These are phyloP conservation scores for Naganishia liquefaciens DNA, from an alignment of 1,284 basidiomycete genomes.

Conservation along the genomic window DNA sequence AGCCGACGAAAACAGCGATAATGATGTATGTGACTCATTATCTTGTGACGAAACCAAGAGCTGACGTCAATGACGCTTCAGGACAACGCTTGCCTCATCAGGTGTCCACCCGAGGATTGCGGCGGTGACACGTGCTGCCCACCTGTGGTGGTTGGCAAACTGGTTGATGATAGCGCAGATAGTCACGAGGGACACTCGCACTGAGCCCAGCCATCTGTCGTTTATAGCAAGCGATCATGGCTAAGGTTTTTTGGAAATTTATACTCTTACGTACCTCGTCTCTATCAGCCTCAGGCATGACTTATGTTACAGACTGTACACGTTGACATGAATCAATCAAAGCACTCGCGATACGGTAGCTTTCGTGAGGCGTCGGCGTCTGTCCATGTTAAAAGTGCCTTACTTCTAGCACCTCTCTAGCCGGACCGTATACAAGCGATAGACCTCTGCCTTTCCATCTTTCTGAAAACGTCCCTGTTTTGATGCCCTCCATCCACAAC, in stretches of 20 bases:
- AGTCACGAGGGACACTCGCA: slow-evolving; percentile 19
- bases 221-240: too few species aligned
- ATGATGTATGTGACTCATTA: slow-evolving; percentile 29
- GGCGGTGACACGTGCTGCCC: slow-evolving; percentile 54
- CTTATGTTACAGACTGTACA: not conserved
- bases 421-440: slow-evolving; percentile 17
- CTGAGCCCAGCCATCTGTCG: not conserved
- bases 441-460: slow-evolving; percentile 16
- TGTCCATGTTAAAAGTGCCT: not conserved
- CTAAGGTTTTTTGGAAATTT: too few species aligned
- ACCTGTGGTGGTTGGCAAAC: slow-evolving; percentile 37
- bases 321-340: not conserved
- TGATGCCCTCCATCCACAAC: slow-evolving; percentile 31
- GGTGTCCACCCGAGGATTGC: slow-evolving; percentile 54
- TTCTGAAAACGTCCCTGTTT: slow-evolving; percentile 6
- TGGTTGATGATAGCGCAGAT: slow-evolving; percentile 37
- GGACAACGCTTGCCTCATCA: slow-evolving; percentile 51
- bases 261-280: too few species aligned
- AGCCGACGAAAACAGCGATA: slow-evolving; percentile 33
- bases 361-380: too few species aligned
- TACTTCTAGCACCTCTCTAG: slow-evolving; percentile 6
- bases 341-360: not conserved
- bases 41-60: not conserved
- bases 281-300: not conserved
- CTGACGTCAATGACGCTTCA: slow-evolving; percentile 17